phyloP scores from a whole-genome alignment of 2,329 filamentous ascomycete species.

The Rhinocladiella mackenziei region DNA sequence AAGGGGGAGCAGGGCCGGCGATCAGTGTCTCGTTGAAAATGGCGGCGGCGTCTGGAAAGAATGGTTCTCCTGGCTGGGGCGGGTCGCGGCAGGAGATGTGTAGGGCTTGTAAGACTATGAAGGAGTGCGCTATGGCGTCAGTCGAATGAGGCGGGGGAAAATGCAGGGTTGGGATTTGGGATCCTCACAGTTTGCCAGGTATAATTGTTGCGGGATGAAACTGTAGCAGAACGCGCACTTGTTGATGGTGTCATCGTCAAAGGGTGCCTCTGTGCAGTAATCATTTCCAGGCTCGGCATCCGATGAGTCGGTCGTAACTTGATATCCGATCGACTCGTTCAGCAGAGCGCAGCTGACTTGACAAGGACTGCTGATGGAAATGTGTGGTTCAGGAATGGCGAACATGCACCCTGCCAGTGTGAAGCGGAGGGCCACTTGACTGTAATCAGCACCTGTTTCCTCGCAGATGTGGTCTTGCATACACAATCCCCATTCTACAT shows the following conservation, averaged over 20 bases:
- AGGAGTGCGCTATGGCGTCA: not conserved
- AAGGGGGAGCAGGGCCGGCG: constrained; percentile 28
- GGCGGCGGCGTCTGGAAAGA: constrained; percentile 38
- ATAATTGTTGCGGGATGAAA: constrained; percentile 39
- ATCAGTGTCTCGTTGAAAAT: constrained; percentile 41
- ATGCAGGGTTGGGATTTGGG: not conserved
- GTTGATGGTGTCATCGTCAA: constrained; percentile 42
- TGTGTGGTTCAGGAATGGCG: constrained; percentile 36
- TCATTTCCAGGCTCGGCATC: constrained; percentile 33
- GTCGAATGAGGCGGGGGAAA: too few species aligned
- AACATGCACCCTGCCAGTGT: constrained; percentile 44
- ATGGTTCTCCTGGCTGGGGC: constrained; percentile 35
- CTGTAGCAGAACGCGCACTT: constrained; percentile 44
- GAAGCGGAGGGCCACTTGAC: constrained; percentile 45
- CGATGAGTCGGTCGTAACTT: constrained; percentile 34
- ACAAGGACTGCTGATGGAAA: constrained; percentile 43
- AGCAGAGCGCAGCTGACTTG: constrained; percentile 42
- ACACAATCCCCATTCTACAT: constrained; percentile 47
- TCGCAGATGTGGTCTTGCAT: too few species aligned
- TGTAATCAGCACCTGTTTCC: too few species aligned
- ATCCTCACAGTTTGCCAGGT: constrained; percentile 43
- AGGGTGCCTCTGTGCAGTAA: constrained; percentile 38
- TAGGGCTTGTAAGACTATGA: constrained; percentile 43
- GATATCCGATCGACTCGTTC: constrained; percentile 25
- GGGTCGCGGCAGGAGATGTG: constrained; percentile 44